A percentile compares a stretch with the other conserved stretches of the same genome.
phyloP scores from a whole-genome alignment of 805 yeast genomes.

The Metschnikowia dekortorum region DNA sequence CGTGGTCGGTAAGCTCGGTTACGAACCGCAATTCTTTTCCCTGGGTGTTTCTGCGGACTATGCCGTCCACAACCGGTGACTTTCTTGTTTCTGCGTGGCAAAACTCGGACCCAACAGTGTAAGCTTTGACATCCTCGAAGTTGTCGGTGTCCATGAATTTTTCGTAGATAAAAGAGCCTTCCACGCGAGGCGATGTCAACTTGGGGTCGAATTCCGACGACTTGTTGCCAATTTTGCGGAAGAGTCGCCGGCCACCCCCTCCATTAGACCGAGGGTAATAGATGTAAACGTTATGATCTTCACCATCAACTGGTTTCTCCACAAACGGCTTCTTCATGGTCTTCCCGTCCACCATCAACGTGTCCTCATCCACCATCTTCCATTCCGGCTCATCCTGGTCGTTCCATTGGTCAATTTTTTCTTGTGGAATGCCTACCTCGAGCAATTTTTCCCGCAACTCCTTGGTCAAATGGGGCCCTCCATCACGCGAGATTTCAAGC shows the following conservation, averaged over 20 bases:
- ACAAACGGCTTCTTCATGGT: constrained; percentile 85
- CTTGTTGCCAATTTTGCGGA: constrained; percentile 95
- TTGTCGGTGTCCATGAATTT: constrained; percentile 97
- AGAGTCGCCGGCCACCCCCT: constrained; percentile 94
- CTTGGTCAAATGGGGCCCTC: constrained; percentile 81
- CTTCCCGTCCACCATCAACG: constrained; percentile 70
- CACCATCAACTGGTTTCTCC: constrained; percentile 98
- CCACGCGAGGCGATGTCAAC: constrained; percentile 68
- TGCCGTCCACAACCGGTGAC: constrained; percentile 99
- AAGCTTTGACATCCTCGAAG: constrained; percentile 97
- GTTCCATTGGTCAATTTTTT: constrained; percentile 56
- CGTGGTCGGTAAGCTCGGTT: constrained; percentile 72
- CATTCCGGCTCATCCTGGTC: constrained; percentile 71
- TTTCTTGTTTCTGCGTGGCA: constrained; percentile 99
- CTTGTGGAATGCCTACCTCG: constrained; percentile 33
- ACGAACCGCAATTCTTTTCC: constrained; percentile 94
- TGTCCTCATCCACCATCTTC: constrained; percentile 80
- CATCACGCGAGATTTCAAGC: constrained; percentile 88
- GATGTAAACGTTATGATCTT: constrained; percentile 93
- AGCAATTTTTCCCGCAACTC: constrained; percentile 48
- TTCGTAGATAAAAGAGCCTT: constrained; percentile 90
- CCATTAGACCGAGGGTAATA: constrained; percentile 86
- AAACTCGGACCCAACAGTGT: constrained; percentile 85
- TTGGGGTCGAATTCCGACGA: constrained; percentile 92
- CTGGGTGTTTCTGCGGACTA: constrained; percentile 92